Conservation (phyloP, 202 grass and related monocot genomes). For the Brachypodium distachyon region DNA sequence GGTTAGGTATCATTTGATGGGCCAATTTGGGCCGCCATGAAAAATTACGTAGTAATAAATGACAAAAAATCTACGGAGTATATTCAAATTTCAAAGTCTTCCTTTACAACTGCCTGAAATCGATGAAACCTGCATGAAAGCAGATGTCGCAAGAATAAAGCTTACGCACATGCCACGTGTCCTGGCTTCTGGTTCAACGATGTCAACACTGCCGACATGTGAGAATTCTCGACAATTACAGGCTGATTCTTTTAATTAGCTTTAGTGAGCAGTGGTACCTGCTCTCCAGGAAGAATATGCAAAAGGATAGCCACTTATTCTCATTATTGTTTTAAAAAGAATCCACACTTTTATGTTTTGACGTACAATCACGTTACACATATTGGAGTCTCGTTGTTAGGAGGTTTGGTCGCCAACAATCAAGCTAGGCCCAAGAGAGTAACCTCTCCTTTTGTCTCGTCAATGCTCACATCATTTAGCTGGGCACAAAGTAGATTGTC, state of each 20-base stretch:
- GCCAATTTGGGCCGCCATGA: not conserved
- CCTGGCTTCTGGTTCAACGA: not conserved
- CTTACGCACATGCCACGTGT: not conserved
- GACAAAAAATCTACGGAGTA: too few species aligned
- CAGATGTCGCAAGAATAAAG: not conserved
- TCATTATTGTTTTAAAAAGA: not conserved
- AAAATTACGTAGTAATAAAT: too few species aligned
- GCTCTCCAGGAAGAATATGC: slow-evolving; percentile 4
- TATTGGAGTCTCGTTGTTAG: slow-evolving; percentile 12
- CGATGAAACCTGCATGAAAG: too few species aligned
- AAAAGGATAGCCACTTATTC: not conserved
- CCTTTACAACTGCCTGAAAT: too few species aligned
- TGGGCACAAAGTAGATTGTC: not conserved
- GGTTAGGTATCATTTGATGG: not conserved
- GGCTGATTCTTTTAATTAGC: not conserved
- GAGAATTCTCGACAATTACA: not conserved
- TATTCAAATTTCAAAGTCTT: too few species aligned
- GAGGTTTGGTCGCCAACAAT: slow-evolving; percentile 39
- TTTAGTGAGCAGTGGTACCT: slow-evolving; percentile 19
- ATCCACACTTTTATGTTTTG: not conserved
- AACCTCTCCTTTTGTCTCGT: slow-evolving; percentile 17
- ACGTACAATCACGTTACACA: not conserved
- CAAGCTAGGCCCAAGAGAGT: not conserved
- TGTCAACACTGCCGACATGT: not conserved
- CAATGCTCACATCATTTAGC: slow-evolving; percentile 9